phyloP scores from a whole-genome alignment of 768 basidiomycete genomes.

The Nidularia pulvinata region DNA sequence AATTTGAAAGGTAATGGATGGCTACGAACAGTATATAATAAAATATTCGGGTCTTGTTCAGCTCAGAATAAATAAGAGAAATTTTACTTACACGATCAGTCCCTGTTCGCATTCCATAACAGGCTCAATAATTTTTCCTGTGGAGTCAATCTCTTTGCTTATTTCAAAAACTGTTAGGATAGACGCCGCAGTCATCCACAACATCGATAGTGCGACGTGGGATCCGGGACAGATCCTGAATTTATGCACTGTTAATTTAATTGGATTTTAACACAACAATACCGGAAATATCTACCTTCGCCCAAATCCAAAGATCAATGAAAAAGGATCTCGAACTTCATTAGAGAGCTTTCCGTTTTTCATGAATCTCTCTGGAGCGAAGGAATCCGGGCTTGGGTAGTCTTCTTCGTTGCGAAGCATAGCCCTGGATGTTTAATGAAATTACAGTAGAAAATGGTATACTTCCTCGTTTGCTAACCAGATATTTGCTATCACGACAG shows the following conservation, averaged over 20 bases:
- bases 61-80: too few species aligned
- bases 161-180: not conserved
- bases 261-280: too few species aligned
- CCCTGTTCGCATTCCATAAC: too few species aligned
- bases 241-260: too few species aligned
- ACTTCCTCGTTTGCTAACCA: conserved; percentile 17
- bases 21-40: too few species aligned
- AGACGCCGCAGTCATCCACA: not conserved
- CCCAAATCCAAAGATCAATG: not conserved
- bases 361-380: conserved; percentile 16
- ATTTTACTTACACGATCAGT: too few species aligned
- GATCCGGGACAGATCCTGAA: conserved; percentile 1
- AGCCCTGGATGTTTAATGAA: conserved; percentile 7
- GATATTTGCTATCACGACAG: conserved; percentile 30
- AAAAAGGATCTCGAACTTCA: not conserved
- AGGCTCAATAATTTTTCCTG: too few species aligned
- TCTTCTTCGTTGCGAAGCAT: conserved; percentile 9
- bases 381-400: conserved; percentile 4
- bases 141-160: too few species aligned
- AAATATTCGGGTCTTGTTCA: too few species aligned
- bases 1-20: too few species aligned
- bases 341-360: not conserved
- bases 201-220: not conserved
- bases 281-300: not conserved
- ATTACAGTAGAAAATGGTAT: not conserved